Evolutionary conservation across 768 basidiomycete genomes (phyloP).

Genomic region (Hebeloma cylindrosporum): DNA sequence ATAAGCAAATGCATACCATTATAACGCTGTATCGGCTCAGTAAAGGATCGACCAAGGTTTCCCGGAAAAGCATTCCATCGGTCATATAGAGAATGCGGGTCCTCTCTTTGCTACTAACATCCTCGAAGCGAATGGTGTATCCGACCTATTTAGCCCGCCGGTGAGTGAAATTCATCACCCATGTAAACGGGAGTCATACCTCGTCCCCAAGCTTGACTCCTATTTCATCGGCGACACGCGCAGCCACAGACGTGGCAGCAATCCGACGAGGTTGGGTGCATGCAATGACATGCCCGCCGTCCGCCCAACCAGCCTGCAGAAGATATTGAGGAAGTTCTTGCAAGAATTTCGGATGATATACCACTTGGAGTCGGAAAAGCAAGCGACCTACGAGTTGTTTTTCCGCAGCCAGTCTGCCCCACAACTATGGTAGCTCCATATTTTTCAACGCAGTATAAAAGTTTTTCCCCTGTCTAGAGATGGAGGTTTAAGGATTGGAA

Average conservation of each 20-base stretch:
- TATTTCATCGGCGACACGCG: slow-evolving; percentile 89
- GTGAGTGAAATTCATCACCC: not conserved
- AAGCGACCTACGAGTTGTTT: slow-evolving; percentile 83
- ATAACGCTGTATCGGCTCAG: slow-evolving; percentile 92
- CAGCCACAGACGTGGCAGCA: slow-evolving; percentile 92
- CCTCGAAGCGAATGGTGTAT: slow-evolving; percentile 96
- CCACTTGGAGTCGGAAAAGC: slow-evolving; percentile 3
- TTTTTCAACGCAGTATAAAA: slow-evolving; percentile 83
- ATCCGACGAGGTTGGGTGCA: slow-evolving; percentile 94
- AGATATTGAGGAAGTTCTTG: slow-evolving; percentile 95
- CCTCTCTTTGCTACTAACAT: slow-evolving; percentile 78
- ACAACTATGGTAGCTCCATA: slow-evolving; percentile 86
- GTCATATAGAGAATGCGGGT: slow-evolving; percentile 96
- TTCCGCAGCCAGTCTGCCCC: slow-evolving; percentile 95
- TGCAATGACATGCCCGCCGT: slow-evolving; percentile 78
- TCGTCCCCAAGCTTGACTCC: slow-evolving; percentile 88
- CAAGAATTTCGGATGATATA: slow-evolving; percentile 18
- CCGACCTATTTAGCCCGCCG: slow-evolving; percentile 86
- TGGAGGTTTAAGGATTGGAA: not conserved
- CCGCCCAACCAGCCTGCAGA: slow-evolving; percentile 90
- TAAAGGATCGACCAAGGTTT: slow-evolving; percentile 88
- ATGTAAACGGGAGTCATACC: slow-evolving; percentile 52
- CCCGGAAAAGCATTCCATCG: slow-evolving; percentile 97
- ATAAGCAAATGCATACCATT: slow-evolving; percentile 58
- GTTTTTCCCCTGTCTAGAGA: slow-evolving; percentile 60